Evolutionary conservation across 2,329 filamentous ascomycete species (phyloP).

Genomic region (Hymenoscyphus scutula): DNA sequence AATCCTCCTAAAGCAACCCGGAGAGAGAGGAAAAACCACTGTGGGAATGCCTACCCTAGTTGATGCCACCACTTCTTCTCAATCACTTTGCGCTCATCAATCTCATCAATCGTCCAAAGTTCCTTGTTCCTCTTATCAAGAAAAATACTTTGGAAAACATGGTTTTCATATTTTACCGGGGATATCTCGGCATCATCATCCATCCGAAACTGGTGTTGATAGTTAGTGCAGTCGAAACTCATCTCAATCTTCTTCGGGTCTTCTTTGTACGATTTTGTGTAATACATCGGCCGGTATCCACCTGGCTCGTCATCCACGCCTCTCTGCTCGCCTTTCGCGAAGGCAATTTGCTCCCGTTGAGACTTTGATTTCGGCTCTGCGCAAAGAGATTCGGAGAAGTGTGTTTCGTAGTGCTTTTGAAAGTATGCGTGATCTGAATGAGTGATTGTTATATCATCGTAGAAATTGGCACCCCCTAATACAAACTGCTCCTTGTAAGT

Average conservation of each 20-base stretch:
- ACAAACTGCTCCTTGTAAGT: slow-evolving; percentile 62
- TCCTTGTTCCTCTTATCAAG: slow-evolving; percentile 56
- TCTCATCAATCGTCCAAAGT: slow-evolving; percentile 59
- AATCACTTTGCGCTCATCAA: slow-evolving; percentile 59
- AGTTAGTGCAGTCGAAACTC: slow-evolving; percentile 74
- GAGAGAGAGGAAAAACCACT: too few species aligned
- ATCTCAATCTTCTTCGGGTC: slow-evolving; percentile 61
- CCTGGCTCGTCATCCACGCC: slow-evolving; percentile 52
- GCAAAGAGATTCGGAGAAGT: slow-evolving; percentile 51
- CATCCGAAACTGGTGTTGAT: slow-evolving; percentile 66
- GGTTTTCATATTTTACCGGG: slow-evolving; percentile 43
- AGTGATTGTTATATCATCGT: slow-evolving; percentile 69
- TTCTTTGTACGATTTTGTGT: slow-evolving; percentile 57
- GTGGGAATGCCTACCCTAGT: slow-evolving; percentile 38
- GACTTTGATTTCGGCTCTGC: slow-evolving; percentile 45
- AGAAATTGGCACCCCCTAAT: slow-evolving; percentile 68
- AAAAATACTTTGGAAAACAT: slow-evolving; percentile 71
- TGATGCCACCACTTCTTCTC: slow-evolving; percentile 67
- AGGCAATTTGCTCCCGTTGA: slow-evolving; percentile 41
- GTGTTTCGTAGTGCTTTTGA: slow-evolving; percentile 64
- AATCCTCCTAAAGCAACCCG: too few species aligned
- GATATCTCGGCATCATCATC: slow-evolving; percentile 31
- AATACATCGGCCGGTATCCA: slow-evolving; percentile 63
- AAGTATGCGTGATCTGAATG: slow-evolving; percentile 66
- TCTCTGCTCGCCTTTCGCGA: slow-evolving; percentile 46